Evolutionary conservation across 768 basidiomycete species (phyloP).

Genomic region (Floccularia luteovirens): DNA sequence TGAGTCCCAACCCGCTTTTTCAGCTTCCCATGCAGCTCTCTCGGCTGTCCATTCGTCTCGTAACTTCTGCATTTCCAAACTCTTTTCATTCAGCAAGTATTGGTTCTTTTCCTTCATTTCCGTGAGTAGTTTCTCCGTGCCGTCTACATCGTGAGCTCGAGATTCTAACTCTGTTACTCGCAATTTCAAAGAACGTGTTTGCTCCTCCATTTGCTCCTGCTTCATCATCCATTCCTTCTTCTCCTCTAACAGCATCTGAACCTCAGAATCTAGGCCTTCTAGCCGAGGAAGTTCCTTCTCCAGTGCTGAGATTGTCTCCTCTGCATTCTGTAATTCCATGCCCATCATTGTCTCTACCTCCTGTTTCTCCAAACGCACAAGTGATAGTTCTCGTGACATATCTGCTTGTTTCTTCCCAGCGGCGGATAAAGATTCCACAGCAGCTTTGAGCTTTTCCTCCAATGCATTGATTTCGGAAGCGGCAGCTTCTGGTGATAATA

Average conservation of each 20-base stretch:
- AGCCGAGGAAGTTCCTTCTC: conserved; percentile 47
- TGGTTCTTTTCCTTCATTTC: conserved; percentile 22
- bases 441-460: conserved; percentile 59
- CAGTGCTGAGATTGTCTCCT: conserved; percentile 54
- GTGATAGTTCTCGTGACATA: conserved; percentile 51
- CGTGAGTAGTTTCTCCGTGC: conserved; percentile 28
- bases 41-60: conserved; percentile 33
- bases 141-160: conserved; percentile 30
- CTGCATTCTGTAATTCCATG: conserved; percentile 58
- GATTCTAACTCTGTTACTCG: conserved; percentile 36
- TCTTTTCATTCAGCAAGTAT: conserved; percentile 22
- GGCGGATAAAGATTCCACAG: conserved; percentile 46
- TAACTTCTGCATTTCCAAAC: conserved; percentile 30
- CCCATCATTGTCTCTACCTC: conserved; percentile 57
- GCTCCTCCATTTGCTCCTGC: conserved; percentile 30
- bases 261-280: conserved; percentile 37
- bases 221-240: conserved; percentile 45
- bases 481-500: conserved; percentile 32
- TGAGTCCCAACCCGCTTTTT: conserved; percentile 38
- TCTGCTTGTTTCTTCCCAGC: conserved; percentile 58
- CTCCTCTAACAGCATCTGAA: conserved; percentile 41
- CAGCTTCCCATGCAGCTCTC: conserved; percentile 40
- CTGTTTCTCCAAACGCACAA: conserved; percentile 60
- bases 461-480: conserved; percentile 40
- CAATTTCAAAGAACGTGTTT: conserved; percentile 24